A percentile compares a stretch with the other conserved stretches of the same genome.
These are phyloP conservation scores for Amanita jacksonii DNA, from an alignment of 768 basidiomycete genomes.

Conservation along the genomic window DNA sequence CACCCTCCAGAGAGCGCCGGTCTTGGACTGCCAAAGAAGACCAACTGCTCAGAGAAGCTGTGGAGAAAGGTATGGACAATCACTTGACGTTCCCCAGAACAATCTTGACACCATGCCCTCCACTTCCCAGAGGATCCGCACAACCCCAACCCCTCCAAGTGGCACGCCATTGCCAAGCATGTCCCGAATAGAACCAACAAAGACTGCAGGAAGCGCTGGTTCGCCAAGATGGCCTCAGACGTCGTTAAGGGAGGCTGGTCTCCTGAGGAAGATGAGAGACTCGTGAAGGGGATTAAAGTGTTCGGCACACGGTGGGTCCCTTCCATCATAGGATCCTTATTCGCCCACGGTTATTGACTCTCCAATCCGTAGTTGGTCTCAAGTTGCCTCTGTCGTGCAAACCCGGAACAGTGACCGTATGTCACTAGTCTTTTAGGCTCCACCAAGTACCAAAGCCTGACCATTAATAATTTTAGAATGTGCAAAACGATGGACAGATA, in stretches of 20 bases:
- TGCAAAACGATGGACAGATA: conserved; percentile 55
- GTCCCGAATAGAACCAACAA: conserved; percentile 55
- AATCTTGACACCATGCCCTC: conserved; percentile 8
- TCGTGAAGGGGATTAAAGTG: conserved; percentile 45
- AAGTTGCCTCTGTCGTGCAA: conserved; percentile 47
- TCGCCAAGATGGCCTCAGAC: conserved; percentile 54
- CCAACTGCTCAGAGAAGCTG: conserved; percentile 41
- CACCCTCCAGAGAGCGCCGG: conserved; percentile 34
- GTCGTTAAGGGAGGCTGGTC: conserved; percentile 56
- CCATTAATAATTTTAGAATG: conserved; percentile 35
- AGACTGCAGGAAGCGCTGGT: conserved; percentile 56
- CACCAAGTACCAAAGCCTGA: conserved; percentile 9
- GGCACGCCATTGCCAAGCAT: conserved; percentile 55
- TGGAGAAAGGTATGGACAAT: conserved; percentile 30
- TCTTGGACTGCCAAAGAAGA: conserved; percentile 46
- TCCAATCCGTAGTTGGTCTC: conserved; percentile 34
- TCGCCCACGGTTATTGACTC: conserved; percentile 6
- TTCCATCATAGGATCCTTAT: not conserved
- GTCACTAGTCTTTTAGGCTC: conserved; percentile 14
- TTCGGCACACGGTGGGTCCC: conserved; percentile 42
- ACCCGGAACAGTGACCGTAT: conserved; percentile 51
- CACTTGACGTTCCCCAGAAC: not conserved
- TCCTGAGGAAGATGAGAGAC: conserved; percentile 48
- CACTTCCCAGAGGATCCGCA: conserved; percentile 41
- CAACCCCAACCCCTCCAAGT: conserved; percentile 47